phyloP scores from a whole-genome alignment of 2,329 filamentous ascomycete genomes.

The Cladobotryum protrusum region DNA sequence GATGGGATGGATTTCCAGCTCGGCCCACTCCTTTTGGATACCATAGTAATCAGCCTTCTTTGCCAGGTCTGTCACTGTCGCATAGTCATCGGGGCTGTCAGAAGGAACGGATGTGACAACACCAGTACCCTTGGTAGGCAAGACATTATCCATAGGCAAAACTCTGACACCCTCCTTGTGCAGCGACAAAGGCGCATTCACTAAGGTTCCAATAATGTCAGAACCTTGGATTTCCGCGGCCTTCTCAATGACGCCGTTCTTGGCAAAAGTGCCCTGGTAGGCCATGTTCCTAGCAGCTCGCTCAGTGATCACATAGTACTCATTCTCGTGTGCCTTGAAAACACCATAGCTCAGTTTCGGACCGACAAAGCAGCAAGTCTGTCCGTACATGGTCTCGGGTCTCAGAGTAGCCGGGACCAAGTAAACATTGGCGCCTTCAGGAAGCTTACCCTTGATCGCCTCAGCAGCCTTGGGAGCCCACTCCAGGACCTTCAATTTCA shows the following conservation, averaged over 20 bases:
- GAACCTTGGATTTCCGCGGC: slow-evolving; percentile 70
- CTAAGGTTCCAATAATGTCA: slow-evolving; percentile 78
- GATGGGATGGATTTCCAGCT: slow-evolving; percentile 81
- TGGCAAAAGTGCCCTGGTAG: slow-evolving; percentile 79
- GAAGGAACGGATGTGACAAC: slow-evolving; percentile 95
- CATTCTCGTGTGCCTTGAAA: slow-evolving; percentile 69
- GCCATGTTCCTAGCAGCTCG: slow-evolving; percentile 93
- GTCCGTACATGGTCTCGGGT: slow-evolving; percentile 98
- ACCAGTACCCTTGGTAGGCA: slow-evolving; percentile 89
- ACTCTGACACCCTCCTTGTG: slow-evolving; percentile 81
- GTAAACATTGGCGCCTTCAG: slow-evolving; percentile 72
- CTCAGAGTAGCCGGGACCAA: slow-evolving; percentile 88
- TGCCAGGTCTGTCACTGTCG: slow-evolving; percentile 75
- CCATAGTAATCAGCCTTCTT: slow-evolving; percentile 97
- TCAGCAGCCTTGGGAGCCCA: slow-evolving; percentile 75
- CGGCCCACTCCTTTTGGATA: slow-evolving; percentile 94
- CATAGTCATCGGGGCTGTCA: slow-evolving; percentile 89
- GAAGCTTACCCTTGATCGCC: slow-evolving; percentile 69
- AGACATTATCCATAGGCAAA: slow-evolving; percentile 89
- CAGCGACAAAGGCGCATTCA: slow-evolving; percentile 82
- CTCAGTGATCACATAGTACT: slow-evolving; percentile 80
- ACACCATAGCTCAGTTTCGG: slow-evolving; percentile 86
- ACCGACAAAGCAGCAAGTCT: slow-evolving; percentile 91
- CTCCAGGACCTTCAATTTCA: slow-evolving; percentile 87
- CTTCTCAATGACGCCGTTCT: slow-evolving; percentile 69